These are phyloP conservation scores for Penicillium sp. DNA, from an alignment of 2,329 filamentous ascomycete genomes.

Conservation along the genomic window DNA sequence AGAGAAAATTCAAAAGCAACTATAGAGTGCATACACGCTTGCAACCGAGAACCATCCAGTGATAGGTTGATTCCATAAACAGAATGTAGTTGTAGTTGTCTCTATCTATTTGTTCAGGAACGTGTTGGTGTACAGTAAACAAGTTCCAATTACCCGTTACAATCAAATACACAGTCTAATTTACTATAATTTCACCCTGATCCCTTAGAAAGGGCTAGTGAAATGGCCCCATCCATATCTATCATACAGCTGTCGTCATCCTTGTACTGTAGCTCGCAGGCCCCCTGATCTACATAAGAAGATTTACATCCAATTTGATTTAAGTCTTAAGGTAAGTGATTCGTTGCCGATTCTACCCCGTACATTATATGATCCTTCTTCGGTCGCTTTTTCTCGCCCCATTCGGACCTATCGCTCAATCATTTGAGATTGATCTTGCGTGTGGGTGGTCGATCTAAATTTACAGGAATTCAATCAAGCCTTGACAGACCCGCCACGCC, in stretches of 20 bases:
- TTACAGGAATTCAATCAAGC: slow-evolving; percentile 27
- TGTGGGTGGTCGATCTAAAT: slow-evolving; percentile 24
- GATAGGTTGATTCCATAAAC: neutral
- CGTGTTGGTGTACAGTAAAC: neutral
- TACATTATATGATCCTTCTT: neutral
- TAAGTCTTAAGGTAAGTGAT: neutral
- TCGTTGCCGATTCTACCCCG: neutral
- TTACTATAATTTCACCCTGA: neutral
- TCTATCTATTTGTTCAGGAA: neutral
- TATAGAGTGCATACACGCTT: neutral
- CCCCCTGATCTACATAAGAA: slow-evolving; percentile 16
- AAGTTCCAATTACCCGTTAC: neutral
- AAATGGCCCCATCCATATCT: slow-evolving; percentile 14
- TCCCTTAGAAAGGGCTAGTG: neutral
- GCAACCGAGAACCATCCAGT: neutral
- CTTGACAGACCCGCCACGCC: slow-evolving; percentile 24
- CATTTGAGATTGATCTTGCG: neutral
- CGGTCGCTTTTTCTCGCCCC: neutral
- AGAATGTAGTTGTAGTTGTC: neutral
- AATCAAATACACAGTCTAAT: neutral
- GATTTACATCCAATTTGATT: neutral
- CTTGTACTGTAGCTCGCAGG: slow-evolving; percentile 5
- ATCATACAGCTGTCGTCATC: slow-evolving; percentile 19
- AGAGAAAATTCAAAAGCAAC: neutral
- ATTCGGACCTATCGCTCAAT: neutral